Conservation (phyloP, 106 monocot genomes). For the Dioscorea zingiberensis region DNA sequence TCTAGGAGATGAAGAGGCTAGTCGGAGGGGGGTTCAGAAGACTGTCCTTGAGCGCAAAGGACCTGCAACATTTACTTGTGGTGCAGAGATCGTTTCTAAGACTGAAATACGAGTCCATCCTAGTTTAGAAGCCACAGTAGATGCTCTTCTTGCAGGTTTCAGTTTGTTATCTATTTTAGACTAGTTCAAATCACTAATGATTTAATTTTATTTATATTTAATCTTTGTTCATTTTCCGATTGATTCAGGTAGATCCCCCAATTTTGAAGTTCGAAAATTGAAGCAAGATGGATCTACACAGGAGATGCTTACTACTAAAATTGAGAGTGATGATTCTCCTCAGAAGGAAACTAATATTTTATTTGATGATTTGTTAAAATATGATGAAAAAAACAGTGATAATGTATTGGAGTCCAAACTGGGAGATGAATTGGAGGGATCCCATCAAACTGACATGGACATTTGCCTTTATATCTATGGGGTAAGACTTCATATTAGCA, state of each 20-base stretch:
- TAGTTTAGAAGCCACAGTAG: slow-evolving; percentile 71
- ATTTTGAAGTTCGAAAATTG: slow-evolving; percentile 53
- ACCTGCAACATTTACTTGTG: slow-evolving; percentile 82
- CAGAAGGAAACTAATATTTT: slow-evolving; percentile 5
- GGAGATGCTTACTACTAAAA: slow-evolving; percentile 10
- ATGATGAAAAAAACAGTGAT: slow-evolving; percentile 10
- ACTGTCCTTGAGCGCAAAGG: slow-evolving; percentile 82
- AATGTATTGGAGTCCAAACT: slow-evolving; percentile 14
- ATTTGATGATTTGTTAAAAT: slow-evolving; percentile 20
- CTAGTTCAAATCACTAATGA: not conserved
- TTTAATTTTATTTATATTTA: not conserved
- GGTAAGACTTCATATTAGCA: slow-evolving; percentile 33
- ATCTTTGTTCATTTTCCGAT: not conserved
- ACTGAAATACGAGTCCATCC: slow-evolving; percentile 73
- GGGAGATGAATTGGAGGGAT: slow-evolving; percentile 17
- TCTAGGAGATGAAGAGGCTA: slow-evolving; percentile 90
- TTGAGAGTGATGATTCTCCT: slow-evolving; percentile 1
- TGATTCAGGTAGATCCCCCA: slow-evolving; percentile 47
- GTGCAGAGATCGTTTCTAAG: slow-evolving; percentile 83
- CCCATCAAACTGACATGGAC: slow-evolving; percentile 13
- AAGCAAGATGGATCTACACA: slow-evolving; percentile 16
- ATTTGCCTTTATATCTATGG: slow-evolving; percentile 69
- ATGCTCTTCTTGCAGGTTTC: slow-evolving; percentile 82
- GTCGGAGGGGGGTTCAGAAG: slow-evolving; percentile 72
- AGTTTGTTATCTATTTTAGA: not conserved